These are phyloP conservation scores for Sporisorium graminicola DNA, from an alignment of 1,284 basidiomycete genomes.

Conservation along the genomic window DNA sequence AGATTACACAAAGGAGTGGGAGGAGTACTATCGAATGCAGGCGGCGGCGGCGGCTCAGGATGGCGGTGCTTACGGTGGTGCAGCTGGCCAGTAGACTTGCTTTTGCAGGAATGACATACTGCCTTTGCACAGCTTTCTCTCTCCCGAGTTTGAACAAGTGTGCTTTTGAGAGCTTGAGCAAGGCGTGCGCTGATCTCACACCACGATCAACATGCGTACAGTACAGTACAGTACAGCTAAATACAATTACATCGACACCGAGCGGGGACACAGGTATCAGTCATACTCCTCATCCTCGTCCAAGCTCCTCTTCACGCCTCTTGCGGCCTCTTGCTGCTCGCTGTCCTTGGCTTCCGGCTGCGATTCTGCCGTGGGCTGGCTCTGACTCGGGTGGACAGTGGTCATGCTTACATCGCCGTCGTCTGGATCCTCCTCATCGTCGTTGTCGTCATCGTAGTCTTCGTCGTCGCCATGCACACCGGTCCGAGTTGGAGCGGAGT, in stretches of 20 bases:
- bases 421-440: constrained; percentile 36
- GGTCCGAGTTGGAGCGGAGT: not conserved
- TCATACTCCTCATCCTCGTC: constrained; percentile 70
- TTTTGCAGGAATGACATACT: not conserved
- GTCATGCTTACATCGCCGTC: constrained; percentile 35
- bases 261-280: constrained; percentile 13
- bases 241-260: not conserved
- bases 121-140: too few relatives aligned
- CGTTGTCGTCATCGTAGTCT: constrained; percentile 45
- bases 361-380: not conserved
- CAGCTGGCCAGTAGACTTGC: constrained; percentile 2
- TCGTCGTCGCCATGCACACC: constrained; percentile 6
- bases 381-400: constrained; percentile 31
- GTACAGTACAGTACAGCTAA: not conserved
- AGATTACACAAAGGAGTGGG: constrained; percentile 69
- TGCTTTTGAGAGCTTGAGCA: too few relatives aligned
- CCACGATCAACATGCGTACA: too few relatives aligned
- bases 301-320: constrained; percentile 61
- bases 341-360: not conserved
- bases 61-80: constrained; percentile 21
- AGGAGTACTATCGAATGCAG: constrained; percentile 63
- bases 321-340: not conserved
- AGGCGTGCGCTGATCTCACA: too few relatives aligned
- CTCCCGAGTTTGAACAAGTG: too few relatives aligned
- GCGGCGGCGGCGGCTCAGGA: constrained; percentile 48